phyloP scores from a whole-genome alignment of 2,329 filamentous ascomycete species.

The Arthrobotrys sphaeroides region DNA sequence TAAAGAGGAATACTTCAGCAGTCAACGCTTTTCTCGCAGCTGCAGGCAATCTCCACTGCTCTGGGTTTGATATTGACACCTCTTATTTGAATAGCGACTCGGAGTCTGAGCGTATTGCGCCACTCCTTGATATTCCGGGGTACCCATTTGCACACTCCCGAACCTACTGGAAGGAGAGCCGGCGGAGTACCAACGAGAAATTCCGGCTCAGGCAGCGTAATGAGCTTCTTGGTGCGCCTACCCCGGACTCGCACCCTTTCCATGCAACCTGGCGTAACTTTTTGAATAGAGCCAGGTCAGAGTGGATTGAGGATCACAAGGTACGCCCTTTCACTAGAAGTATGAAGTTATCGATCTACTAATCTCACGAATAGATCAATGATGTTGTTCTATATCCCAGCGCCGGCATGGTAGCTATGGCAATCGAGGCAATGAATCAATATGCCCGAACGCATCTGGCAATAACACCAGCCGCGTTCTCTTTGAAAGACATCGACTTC shows the following conservation, averaged over 20 bases:
- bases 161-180: conserved; percentile 30
- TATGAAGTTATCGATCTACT: neutral
- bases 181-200: conserved; percentile 17
- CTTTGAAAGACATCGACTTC: conserved; percentile 28
- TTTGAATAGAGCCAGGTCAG: conserved; percentile 6
- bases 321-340: neutral
- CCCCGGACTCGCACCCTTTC: conserved; percentile 39
- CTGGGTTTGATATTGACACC: conserved; percentile 19
- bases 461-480: conserved; percentile 1
- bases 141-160: conserved; percentile 22
- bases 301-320: conserved; percentile 40
- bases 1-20: neutral
- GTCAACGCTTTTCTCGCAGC: conserved; percentile 20
- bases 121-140: conserved; percentile 22
- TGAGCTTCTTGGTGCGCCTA: conserved; percentile 18
- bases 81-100: conserved; percentile 14
- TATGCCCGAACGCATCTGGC: conserved; percentile 7
- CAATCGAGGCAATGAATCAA: conserved; percentile 46
- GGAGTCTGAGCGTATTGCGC: neutral
- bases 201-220: conserved; percentile 13
- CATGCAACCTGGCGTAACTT: conserved; percentile 30
- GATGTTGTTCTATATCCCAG: conserved; percentile 20
- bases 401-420: conserved; percentile 37
- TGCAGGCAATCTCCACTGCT: conserved; percentile 18
- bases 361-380: conserved; percentile 4